These are phyloP conservation scores for Russula abietina DNA, from an alignment of 768 basidiomycete species.

Conservation along the genomic window DNA sequence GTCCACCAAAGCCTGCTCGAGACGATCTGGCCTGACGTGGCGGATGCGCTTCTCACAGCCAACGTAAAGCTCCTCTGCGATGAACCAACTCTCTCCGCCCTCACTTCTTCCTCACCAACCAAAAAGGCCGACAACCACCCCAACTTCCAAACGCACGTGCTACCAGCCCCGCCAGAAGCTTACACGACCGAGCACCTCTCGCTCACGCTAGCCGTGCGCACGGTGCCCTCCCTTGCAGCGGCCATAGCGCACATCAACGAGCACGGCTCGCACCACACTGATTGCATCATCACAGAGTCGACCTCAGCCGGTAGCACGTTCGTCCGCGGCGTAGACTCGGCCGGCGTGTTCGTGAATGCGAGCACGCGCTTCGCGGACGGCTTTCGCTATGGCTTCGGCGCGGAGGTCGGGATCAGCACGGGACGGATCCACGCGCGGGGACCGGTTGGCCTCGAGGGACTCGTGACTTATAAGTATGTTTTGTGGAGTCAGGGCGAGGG, in stretches of 20 bases:
- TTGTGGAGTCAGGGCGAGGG: conserved; percentile 59
- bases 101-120: conserved; percentile 39
- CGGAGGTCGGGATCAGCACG: conserved; percentile 96
- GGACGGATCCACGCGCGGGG: conserved; percentile 95
- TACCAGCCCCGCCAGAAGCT: conserved; percentile 49
- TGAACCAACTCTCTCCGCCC: conserved; percentile 48
- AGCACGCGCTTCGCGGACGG: no score
- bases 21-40: conserved; percentile 79
- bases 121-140: background rate
- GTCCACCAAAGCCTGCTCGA: conserved; percentile 68
- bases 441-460: conserved; percentile 89
- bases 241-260: conserved; percentile 89
- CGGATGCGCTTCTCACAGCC: conserved; percentile 57
- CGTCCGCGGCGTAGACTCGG: conserved; percentile 86
- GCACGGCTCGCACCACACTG: conserved; percentile 94
- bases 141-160: conserved; percentile 44
- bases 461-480: no score
- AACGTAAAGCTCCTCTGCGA: conserved; percentile 82
- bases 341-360: conserved; percentile 91
- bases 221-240: conserved; percentile 59
- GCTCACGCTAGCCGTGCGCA: conserved; percentile 73
- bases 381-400: conserved; percentile 93
- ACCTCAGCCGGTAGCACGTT: conserved; percentile 60
- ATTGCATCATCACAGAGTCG: conserved; percentile 84
- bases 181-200: conserved; percentile 88